phyloP scores from a whole-genome alignment of 768 basidiomycete species.

The Megacollybia marginata region DNA sequence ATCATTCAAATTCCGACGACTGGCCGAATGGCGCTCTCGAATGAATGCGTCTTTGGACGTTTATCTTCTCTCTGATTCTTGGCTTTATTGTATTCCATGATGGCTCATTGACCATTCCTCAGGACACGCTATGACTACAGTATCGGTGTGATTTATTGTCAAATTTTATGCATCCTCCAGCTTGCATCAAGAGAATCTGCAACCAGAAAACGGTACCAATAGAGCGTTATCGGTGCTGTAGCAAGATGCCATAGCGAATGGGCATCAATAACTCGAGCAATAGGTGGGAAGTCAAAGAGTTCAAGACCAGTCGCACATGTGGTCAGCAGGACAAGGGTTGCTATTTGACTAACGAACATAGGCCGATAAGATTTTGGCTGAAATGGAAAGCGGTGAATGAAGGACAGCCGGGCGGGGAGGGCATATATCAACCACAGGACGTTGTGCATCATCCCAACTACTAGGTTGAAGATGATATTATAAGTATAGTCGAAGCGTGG shows the following conservation, averaged over 20 bases:
- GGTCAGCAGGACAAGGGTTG: constrained; percentile 58
- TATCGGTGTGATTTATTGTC: background rate
- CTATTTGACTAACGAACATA: constrained; percentile 43
- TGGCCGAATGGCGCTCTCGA: no score
- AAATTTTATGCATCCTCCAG: constrained; percentile 44
- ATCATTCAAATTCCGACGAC: no score
- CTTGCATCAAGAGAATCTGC: constrained; percentile 64
- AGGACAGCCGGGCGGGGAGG: constrained; percentile 37
- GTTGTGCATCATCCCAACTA: constrained; percentile 74
- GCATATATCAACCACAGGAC: constrained; percentile 74
- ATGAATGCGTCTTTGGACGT: no score
- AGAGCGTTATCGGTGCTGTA: constrained; percentile 67
- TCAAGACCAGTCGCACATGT: constrained; percentile 75
- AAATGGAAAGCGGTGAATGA: constrained; percentile 48
- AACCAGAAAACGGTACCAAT: constrained; percentile 85
- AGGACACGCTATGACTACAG: no score
- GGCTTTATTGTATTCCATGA: no score
- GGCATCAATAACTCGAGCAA: constrained; percentile 72
- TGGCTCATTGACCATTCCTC: no score
- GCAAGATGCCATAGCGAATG: constrained; percentile 91
- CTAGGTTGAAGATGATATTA: constrained; percentile 82
- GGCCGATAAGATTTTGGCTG: constrained; percentile 54
- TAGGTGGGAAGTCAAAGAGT: constrained; percentile 85
- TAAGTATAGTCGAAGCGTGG: constrained; percentile 90
- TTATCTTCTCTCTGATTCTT: no score